These are phyloP conservation scores for Carex parvula DNA, from an alignment of 176 grass and related monocot genomes.

Conservation along the genomic window DNA sequence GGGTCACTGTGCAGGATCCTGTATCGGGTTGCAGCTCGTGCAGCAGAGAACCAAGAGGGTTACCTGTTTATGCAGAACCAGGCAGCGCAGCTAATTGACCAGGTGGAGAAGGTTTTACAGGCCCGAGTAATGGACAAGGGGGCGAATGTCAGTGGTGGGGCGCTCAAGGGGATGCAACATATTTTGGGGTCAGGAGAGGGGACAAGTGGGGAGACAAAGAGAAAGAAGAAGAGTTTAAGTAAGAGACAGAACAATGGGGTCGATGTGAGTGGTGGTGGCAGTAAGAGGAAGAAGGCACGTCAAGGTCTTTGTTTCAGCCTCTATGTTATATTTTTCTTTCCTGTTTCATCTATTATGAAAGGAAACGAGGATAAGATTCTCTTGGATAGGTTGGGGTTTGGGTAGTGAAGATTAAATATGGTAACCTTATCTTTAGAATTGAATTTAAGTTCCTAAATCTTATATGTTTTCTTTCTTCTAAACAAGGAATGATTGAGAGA, in stretches of 20 bases:
- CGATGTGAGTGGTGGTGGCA: constrained; percentile 12
- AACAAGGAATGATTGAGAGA: background rate
- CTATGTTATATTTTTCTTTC: background rate
- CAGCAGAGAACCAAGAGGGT: constrained; percentile 58
- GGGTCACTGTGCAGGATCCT: constrained; percentile 40
- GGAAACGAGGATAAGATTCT: background rate
- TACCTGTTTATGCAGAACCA: constrained; percentile 63
- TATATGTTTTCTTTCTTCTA: background rate
- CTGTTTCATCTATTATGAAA: background rate
- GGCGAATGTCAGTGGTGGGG: constrained; percentile 1
- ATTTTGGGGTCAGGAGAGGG: constrained; percentile 37
- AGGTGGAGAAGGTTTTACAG: constrained; percentile 74
- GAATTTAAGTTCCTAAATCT: background rate
- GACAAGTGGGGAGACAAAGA: constrained; percentile 28
- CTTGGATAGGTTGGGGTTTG: background rate
- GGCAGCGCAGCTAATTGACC: constrained; percentile 70
- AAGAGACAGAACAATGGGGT: constrained; percentile 59
- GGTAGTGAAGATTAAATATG: background rate
- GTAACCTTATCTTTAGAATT: background rate
- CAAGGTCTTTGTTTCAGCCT: constrained; percentile 36
- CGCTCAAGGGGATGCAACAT: constrained; percentile 47
- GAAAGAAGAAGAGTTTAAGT: constrained; percentile 36
- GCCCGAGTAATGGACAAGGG: constrained; percentile 63
- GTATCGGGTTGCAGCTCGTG: constrained; percentile 65
- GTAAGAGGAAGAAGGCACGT: constrained; percentile 57